Conservation (phyloP, 1,139 yeast genomes). For the Hansenula lynferdii region DNA sequence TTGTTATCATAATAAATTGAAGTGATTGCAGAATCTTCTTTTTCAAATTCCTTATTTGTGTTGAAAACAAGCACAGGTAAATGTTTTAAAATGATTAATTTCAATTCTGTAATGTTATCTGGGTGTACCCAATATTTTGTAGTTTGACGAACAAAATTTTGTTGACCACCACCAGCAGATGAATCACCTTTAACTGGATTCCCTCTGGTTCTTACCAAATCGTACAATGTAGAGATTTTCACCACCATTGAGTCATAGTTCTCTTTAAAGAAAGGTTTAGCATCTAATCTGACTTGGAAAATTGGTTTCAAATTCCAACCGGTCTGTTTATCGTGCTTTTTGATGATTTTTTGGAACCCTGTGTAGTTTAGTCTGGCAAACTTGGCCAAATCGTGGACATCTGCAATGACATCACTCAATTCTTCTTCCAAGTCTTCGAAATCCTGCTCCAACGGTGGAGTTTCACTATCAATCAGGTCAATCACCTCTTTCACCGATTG, state of each 20-base stretch:
- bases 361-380: constrained; percentile 90
- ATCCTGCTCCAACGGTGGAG: constrained; percentile 60
- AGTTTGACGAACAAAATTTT: constrained; percentile 96
- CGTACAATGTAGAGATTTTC: constrained; percentile 82
- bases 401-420: constrained; percentile 89
- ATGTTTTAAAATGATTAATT: constrained; percentile 86
- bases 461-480: constrained; percentile 36
- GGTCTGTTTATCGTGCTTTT: constrained; percentile 93
- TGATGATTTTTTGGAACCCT: constrained; percentile 92
- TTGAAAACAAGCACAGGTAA: constrained; percentile 95
- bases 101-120: constrained; percentile 96
- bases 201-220: constrained; percentile 91
- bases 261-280: constrained; percentile 94
- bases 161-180: constrained; percentile 95
- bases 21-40: constrained; percentile 92
- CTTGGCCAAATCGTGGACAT: constrained; percentile 94
- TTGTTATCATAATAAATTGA: constrained; percentile 92
- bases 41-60: constrained; percentile 91
- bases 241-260: constrained; percentile 88
- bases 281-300: constrained; percentile 85
- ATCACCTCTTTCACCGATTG: constrained; percentile 60
- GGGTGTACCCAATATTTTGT: constrained; percentile 99
- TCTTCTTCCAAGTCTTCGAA: constrained; percentile 91
- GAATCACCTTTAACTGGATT: constrained; percentile 93
- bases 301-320: constrained; percentile 81